Percentiles rank a stretch among this genome's conserved stretches.
Evolutionary conservation across 352 stramenopile species (phyloP).

Genomic region (Elongisporangium anandrum): DNA sequence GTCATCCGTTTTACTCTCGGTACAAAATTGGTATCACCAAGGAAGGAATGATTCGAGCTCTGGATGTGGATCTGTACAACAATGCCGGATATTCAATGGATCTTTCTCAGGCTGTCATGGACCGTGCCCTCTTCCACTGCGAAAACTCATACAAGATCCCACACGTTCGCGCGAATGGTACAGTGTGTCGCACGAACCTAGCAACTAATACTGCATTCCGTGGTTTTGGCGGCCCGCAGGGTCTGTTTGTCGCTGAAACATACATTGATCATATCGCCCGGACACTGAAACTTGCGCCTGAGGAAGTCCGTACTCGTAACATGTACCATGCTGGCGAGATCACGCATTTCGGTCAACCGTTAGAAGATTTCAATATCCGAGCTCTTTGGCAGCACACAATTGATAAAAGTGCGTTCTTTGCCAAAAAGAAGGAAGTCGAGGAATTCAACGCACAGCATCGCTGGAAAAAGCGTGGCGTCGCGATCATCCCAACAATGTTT

Average conservation of each 20-base stretch:
- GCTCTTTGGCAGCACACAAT: slow-evolving; percentile 78
- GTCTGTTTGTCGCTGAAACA: slow-evolving; percentile 89
- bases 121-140: slow-evolving; percentile 94
- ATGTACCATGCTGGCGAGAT: slow-evolving; percentile 88
- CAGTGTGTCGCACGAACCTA: slow-evolving; percentile 93
- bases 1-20: slow-evolving; percentile 92
- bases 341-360: slow-evolving; percentile 92
- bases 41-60: slow-evolving; percentile 83
- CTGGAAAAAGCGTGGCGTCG: slow-evolving; percentile 89
- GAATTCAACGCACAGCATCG: slow-evolving; percentile 91
- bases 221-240: slow-evolving; percentile 94
- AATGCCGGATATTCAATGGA: slow-evolving; percentile 95
- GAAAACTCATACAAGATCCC: slow-evolving; percentile 95
- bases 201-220: slow-evolving; percentile 95
- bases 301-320: slow-evolving; percentile 84
- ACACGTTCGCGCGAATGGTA: slow-evolving; percentile 83
- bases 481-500: slow-evolving; percentile 89
- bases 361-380: slow-evolving; percentile 91
- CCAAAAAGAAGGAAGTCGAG: slow-evolving; percentile 60
- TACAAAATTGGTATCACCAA: slow-evolving; percentile 90
- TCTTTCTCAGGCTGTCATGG: slow-evolving; percentile 92
- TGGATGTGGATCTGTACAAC: slow-evolving; percentile 93
- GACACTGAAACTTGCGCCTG: slow-evolving; percentile 58
- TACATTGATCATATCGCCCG: slow-evolving; percentile 95
- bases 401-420: slow-evolving; percentile 61